Percentiles rank a stretch among this genome's conserved stretches.
phyloP scores from a whole-genome alignment of 2,329 filamentous ascomycete genomes.

The Claviceps fusiformis region DNA sequence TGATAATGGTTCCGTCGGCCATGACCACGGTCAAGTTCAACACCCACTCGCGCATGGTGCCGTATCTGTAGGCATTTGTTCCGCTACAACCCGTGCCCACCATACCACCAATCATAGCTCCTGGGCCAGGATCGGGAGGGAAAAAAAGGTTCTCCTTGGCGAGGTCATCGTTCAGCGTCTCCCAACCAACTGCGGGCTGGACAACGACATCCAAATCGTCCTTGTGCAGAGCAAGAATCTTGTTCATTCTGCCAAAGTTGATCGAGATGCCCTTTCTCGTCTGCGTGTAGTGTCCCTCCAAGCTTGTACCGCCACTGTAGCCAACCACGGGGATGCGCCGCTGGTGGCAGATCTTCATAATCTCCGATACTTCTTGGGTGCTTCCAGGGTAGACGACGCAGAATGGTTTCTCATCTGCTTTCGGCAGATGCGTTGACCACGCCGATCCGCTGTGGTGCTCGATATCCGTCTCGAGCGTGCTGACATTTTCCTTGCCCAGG shows the following conservation, averaged over 20 bases:
- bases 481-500: constrained; percentile 51
- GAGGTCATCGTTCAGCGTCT: constrained; percentile 68
- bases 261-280: constrained; percentile 75
- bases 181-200: constrained; percentile 77
- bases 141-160: constrained; percentile 69
- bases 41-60: constrained; percentile 93
- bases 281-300: constrained; percentile 80
- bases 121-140: constrained; percentile 80
- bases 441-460: constrained; percentile 43
- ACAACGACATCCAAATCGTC: constrained; percentile 65
- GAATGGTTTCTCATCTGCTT: constrained; percentile 39
- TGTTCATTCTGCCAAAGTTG: constrained; percentile 77
- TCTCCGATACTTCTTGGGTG: constrained; percentile 71
- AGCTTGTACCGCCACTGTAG: constrained; percentile 75
- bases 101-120: constrained; percentile 87
- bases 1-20: constrained; percentile 80
- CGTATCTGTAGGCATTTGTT: constrained; percentile 85
- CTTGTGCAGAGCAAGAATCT: constrained; percentile 63
- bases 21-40: constrained; percentile 75
- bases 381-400: constrained; percentile 63
- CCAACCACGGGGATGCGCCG: constrained; percentile 73
- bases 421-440: constrained; percentile 47
- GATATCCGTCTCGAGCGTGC: constrained; percentile 42
- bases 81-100: constrained; percentile 61
- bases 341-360: constrained; percentile 80